phyloP scores from a whole-genome alignment of 352 stramenopile genomes.

The Lagenidium sp. region DNA sequence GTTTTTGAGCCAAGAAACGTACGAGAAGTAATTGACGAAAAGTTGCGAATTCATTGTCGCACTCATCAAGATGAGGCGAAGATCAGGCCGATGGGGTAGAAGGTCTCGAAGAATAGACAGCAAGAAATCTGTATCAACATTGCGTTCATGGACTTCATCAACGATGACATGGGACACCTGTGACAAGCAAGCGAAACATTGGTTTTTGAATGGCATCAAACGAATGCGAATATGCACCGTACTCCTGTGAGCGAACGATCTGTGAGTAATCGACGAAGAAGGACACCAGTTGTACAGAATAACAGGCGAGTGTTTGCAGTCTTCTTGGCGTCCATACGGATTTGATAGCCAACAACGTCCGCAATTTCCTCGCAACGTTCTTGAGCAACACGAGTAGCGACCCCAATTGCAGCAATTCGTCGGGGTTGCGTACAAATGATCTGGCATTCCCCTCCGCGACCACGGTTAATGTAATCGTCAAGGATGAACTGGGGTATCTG shows the following conservation, averaged over 20 bases:
- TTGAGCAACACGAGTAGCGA: conserved; percentile 92
- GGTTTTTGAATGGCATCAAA: no score
- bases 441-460: conserved; percentile 82
- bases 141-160: conserved; percentile 98
- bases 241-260: conserved; percentile 84
- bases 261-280: conserved; percentile 89
- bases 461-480: conserved; percentile 86
- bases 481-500: conserved; percentile 97
- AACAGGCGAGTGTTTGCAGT: conserved; percentile 86
- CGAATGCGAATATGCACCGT: no score
- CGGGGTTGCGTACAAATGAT: conserved; percentile 97
- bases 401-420: conserved; percentile 93
- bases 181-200: neutral
- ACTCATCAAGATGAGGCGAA: conserved; percentile 95
- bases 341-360: conserved; percentile 92
- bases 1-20: no score
- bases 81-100: conserved; percentile 52
- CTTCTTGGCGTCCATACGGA: conserved; percentile 92
- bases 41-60: conserved; percentile 92
- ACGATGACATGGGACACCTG: conserved; percentile 96
- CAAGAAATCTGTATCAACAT: conserved; percentile 95
- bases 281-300: conserved; percentile 95
- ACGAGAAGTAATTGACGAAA: conserved; percentile 84
- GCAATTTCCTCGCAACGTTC: conserved; percentile 88
- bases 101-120: conserved; percentile 88